Conservation (phyloP, 2,329 filamentous ascomycete genomes). For the Myriosclerotinia curreyana region DNA sequence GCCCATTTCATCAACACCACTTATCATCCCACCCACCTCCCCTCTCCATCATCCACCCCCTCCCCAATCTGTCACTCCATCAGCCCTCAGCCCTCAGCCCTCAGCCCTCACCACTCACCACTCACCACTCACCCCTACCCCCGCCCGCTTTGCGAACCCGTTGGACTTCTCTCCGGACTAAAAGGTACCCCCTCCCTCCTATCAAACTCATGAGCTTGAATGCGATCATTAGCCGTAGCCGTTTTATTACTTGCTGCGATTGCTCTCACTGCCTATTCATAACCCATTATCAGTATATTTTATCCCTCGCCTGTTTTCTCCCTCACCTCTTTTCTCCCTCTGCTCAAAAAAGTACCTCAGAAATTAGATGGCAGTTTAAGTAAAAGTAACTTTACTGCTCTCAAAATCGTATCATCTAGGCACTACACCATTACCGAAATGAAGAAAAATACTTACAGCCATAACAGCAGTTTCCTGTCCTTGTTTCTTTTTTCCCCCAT, state of each 20-base stretch:
- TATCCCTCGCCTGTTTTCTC: background rate
- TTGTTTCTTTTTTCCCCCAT: conserved; percentile 1
- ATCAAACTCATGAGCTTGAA: background rate
- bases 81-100: too few species aligned
- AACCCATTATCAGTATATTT: background rate
- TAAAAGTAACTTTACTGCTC: background rate
- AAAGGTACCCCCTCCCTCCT: conserved; percentile 2
- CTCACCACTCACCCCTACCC: background rate
- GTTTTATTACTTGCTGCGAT: conserved; percentile 18
- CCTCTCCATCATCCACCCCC: too few species aligned
- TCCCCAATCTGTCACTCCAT: too few species aligned
- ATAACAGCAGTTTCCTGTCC: conserved; percentile 20
- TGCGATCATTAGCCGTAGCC: background rate
- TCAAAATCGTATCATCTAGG: background rate
- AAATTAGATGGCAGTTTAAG: background rate
- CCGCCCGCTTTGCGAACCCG: background rate
- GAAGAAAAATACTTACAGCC: conserved; percentile 7
- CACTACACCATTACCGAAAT: background rate
- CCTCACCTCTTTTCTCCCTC: background rate
- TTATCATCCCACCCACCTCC: too few species aligned
- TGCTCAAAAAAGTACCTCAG: background rate
- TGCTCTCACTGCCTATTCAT: conserved; percentile 4
- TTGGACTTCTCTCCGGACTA: background rate
- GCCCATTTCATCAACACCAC: too few species aligned
- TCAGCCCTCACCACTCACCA: too few species aligned